A percentile compares a stretch with the other conserved stretches of the same genome.
Evolutionary conservation across 2,329 filamentous ascomycete species (phyloP).

Genomic region (Pseudogymnoascus destructans): DNA sequence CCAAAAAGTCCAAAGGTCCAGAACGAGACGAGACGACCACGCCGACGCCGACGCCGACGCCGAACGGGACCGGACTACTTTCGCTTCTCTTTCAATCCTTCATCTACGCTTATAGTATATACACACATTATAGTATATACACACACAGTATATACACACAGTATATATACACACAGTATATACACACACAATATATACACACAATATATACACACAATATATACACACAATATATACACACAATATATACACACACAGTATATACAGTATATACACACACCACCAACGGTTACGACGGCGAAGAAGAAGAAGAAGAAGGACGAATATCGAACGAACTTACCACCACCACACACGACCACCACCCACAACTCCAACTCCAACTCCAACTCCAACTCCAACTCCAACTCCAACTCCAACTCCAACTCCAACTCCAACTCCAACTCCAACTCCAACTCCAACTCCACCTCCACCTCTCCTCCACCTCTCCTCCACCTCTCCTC

Average conservation of each 20-base stretch:
- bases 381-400: background rate
- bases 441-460: background rate
- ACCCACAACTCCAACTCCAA: background rate
- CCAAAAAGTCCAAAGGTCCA: no score
- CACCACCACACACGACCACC: background rate
- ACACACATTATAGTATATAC: no score
- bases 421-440: background rate
- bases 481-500: no score
- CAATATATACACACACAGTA: no score
- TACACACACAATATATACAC: no score
- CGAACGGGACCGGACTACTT: no score
- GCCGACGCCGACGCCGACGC: no score
- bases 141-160: no score
- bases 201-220: no score
- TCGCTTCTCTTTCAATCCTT: background rate
- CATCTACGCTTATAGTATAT: background rate
- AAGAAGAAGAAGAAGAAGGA: background rate
- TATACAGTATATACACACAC: background rate
- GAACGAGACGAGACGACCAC: background rate
- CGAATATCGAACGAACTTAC: background rate
- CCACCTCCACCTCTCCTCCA: no score
- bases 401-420: background rate
- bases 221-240: no score
- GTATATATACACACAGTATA: no score
- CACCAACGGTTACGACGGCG: background rate